These are phyloP conservation scores for Tothia fuscella DNA, from an alignment of 2,329 filamentous ascomycete species.

Conservation along the genomic window DNA sequence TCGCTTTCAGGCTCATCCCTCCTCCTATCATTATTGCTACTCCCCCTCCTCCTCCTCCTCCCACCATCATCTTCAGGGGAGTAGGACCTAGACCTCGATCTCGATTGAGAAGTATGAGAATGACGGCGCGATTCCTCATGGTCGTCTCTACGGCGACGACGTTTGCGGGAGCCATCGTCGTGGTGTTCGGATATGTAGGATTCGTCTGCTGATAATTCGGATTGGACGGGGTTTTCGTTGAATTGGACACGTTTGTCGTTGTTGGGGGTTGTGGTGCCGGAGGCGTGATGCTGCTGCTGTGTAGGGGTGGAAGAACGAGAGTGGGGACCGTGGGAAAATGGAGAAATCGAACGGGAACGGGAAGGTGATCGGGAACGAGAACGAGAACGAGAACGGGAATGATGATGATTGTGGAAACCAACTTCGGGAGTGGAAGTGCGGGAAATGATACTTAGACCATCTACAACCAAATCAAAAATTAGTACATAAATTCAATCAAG, in stretches of 20 bases:
- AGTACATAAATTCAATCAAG: too few relatives aligned
- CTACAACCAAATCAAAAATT: too few relatives aligned
- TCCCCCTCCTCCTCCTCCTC: conserved; percentile 2
- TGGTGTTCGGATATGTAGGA: background rate
- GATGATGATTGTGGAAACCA: background rate
- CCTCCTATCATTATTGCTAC: background rate
- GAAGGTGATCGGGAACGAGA: background rate
- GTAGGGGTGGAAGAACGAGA: background rate
- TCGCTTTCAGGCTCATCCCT: background rate
- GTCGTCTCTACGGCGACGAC: background rate
- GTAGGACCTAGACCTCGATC: background rate
- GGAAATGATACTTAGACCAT: too few relatives aligned
- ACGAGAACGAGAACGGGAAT: background rate
- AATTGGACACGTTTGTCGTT: conserved; percentile 28
- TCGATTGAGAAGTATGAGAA: background rate
- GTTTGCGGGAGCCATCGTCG: background rate
- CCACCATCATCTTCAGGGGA: background rate
- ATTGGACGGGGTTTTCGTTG: conserved; percentile 20
- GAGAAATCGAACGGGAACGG: conserved; percentile 3
- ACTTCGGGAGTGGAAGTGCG: too few relatives aligned
- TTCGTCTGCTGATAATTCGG: conserved; percentile 5
- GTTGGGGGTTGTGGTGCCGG: background rate
- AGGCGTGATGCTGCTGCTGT: background rate
- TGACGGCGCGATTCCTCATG: background rate
- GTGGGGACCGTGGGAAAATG: conserved; percentile 14